These are phyloP conservation scores for Leccinellum rugosiceps DNA, from an alignment of 768 basidiomycete species.

Conservation along the genomic window DNA sequence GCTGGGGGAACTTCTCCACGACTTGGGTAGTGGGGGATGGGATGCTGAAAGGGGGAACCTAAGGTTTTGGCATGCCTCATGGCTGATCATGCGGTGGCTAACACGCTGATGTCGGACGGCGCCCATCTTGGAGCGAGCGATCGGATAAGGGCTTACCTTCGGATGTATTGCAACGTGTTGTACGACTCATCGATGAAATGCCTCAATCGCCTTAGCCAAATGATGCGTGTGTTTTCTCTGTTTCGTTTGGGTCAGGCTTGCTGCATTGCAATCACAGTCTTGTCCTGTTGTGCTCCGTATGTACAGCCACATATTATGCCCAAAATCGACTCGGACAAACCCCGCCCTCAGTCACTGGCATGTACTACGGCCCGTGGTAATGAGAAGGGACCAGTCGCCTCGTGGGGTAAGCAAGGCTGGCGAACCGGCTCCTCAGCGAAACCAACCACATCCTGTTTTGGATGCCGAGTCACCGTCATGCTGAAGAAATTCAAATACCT, in stretches of 20 bases:
- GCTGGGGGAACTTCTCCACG: slow-evolving; percentile 3
- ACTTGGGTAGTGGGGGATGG: slow-evolving; percentile 5
- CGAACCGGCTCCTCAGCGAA: not conserved
- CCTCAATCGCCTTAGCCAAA: not conserved
- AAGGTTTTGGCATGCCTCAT: slow-evolving; percentile 19
- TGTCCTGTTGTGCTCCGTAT: no score
- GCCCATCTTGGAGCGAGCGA: not conserved
- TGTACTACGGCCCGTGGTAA: no score
- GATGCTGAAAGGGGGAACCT: not conserved
- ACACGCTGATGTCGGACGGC: slow-evolving; percentile 10
- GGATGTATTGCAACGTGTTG: slow-evolving; percentile 13
- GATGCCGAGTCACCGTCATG: not conserved
- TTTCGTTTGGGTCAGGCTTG: no score
- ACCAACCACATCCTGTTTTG: not conserved
- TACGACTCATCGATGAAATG: slow-evolving; percentile 2
- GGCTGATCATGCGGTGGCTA: slow-evolving; percentile 18
- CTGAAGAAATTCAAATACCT: not conserved
- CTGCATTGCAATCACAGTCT: no score
- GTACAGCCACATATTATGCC: no score
- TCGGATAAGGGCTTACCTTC: slow-evolving; percentile 6
- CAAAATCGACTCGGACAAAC: no score
- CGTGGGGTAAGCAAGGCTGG: slow-evolving; percentile 19
- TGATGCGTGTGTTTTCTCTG: no score
- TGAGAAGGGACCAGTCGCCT: slow-evolving; percentile 9
- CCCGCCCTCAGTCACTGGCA: no score